Base-by-base conservation (phyloP, 768 basidiomycete species). In the Pleurotus ostreatus region DNA sequence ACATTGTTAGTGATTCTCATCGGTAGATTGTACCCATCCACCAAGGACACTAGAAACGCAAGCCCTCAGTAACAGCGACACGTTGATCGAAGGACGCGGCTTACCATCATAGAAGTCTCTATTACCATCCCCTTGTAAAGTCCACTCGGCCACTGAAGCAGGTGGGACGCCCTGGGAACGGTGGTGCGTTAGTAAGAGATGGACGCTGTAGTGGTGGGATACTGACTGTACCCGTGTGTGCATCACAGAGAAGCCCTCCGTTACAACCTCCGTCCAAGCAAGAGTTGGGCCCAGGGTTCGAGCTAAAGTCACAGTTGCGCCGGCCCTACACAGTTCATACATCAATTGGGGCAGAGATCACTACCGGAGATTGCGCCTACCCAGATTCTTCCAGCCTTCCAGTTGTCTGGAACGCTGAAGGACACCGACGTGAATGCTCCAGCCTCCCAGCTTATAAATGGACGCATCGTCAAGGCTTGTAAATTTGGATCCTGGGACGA, bases 11-110 rank as follows among this genome's bases (percentile, higher is more conserved):
- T 74, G 47, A 85, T 80, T 3, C 72, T 64, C 62, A 84, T 68
- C 12, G 84, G 83, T 16, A 86, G 65, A 63, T 84, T 82, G 60
- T 73, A 84, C 4, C 83, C 83, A 60, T 84, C 80, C 23, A 84
- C 83, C 4, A 85, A 69, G 38, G 81, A 82, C 18, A 83, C 82
- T 81, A 43, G 20, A 41, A 11, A 11, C 9, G 30, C 30, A 9
- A 9, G 30, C 30, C 30, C 30, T 34, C 30, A 34, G 30, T 2
- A 11, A 34, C 9, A 9, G 30, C 3, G 30, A 3, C 9, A 34
- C 8, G 30, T 34, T 11, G 30, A 34, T 34, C 30, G 30, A 34
- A 34, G 16, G 45, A n/a, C 12, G 15, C 11, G 13, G 16, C 18
- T 54, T 46, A 46, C 54, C 78, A 59, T 78, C 77, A 34, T 77